Percentiles rank a stretch among this genome's conserved stretches.
These are phyloP conservation scores for Balakata baccata DNA, from an alignment of 345 rosid genomes.

Conservation along the genomic window DNA sequence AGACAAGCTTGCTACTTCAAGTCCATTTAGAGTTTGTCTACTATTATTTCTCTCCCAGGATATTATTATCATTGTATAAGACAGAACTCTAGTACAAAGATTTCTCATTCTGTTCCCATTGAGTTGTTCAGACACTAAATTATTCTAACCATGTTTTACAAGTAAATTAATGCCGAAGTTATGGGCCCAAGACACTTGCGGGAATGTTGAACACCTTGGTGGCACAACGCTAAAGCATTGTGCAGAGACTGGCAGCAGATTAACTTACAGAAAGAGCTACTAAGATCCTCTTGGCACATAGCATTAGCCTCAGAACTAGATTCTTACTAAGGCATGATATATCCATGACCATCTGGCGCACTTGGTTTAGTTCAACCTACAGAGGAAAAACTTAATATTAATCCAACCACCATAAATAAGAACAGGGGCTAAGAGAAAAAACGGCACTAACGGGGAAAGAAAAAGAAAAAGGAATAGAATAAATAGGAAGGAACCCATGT, in stretches of 20 bases:
- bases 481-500: not conserved
- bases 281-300: slow-evolving; percentile 43
- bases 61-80: not conserved
- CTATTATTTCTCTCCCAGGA: not conserved
- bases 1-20: not conserved
- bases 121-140: not conserved
- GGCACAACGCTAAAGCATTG: not conserved
- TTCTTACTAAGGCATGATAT: slow-evolving; percentile 55
- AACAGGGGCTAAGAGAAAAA: not conserved
- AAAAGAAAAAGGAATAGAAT: not conserved
- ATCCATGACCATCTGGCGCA: slow-evolving; percentile 54
- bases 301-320: slow-evolving; percentile 66
- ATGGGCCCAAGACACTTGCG: not conserved
- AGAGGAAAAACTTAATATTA: slow-evolving; percentile 12
- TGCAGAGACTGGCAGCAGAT: not conserved
- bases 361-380: slow-evolving; percentile 45
- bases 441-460: not conserved
- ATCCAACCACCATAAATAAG: not conserved
- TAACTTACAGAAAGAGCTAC: slow-evolving; percentile 41
- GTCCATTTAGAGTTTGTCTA: not conserved
- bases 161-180: not conserved
- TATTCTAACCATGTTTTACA: not conserved
- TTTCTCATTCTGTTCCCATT: not conserved
- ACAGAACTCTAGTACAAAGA: not conserved
- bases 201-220: not conserved